Evolutionary conservation across 192 early-diverging fungal genomes (phyloP).

Genomic region (Coemansia sp.): DNA sequence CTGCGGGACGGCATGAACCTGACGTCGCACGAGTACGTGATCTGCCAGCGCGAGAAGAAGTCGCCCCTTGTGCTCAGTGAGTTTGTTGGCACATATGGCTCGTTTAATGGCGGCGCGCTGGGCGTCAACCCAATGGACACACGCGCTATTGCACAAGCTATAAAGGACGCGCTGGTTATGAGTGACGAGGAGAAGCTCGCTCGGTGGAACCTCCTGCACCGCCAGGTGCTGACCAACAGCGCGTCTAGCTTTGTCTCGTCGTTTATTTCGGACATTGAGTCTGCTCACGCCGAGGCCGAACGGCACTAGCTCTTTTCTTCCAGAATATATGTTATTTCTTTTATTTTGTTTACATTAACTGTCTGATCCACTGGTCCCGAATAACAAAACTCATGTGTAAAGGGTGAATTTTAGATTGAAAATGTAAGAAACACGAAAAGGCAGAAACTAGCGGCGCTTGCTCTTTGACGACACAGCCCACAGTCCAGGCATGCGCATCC

Average conservation of each 20-base stretch:
- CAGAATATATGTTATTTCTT: neutral
- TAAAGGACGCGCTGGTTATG: constrained; percentile 86
- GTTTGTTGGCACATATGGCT: constrained; percentile 95
- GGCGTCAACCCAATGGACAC: constrained; percentile 98
- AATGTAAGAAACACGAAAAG: neutral
- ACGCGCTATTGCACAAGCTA: constrained; percentile 80
- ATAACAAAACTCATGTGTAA: too few relatives aligned
- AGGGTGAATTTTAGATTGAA: neutral
- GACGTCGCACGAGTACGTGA: constrained; percentile 89
- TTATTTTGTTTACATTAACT: neutral
- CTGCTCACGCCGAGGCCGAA: constrained; percentile 15
- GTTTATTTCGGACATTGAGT: constrained; percentile 51
- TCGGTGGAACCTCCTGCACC: constrained; percentile 72
- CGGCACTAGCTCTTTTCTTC: constrained; percentile 2
- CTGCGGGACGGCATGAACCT: constrained; percentile 98
- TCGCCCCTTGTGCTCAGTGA: constrained; percentile 89
- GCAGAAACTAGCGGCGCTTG: constrained; percentile 1
- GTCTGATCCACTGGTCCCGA: too few relatives aligned
- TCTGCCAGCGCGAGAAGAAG: constrained; percentile 82
- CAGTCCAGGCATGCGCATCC: constrained; percentile 50
- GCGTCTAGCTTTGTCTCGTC: constrained; percentile 67
- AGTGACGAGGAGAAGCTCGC: constrained; percentile 67
- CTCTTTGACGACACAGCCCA: constrained; percentile 41
- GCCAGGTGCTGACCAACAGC: constrained; percentile 66
- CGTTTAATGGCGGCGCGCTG: constrained; percentile 75